phyloP scores from a whole-genome alignment of 352 stramenopile genomes.

The Phytophthora palmivora region DNA sequence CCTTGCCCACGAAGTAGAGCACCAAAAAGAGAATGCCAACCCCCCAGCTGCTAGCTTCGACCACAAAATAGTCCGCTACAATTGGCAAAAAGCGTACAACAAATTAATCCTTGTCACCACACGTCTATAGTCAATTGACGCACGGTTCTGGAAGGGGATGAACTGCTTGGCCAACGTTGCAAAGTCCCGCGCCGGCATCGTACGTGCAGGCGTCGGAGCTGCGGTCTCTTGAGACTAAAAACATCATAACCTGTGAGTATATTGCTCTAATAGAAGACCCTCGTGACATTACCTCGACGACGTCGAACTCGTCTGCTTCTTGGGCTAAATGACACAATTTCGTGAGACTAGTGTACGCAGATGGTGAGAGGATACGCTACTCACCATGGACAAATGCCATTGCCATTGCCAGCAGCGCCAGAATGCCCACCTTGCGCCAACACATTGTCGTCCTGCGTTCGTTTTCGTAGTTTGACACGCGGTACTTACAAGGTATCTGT shows the following conservation, averaged over 20 bases:
- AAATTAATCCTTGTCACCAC: background rate
- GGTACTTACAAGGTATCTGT: conserved; percentile 7
- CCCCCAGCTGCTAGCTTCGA: conserved; percentile 58
- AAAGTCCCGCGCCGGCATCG: conserved; percentile 29
- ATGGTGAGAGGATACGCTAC: background rate
- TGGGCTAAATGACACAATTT: conserved; percentile 28
- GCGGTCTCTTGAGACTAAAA: conserved; percentile 17
- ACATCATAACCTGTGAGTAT: background rate
- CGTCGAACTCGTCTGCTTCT: conserved; percentile 62
- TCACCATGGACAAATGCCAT: conserved; percentile 37
- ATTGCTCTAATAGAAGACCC: background rate
- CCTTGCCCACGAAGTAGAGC: conserved; percentile 71
- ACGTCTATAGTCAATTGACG: conserved; percentile 6
- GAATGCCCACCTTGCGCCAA: conserved; percentile 35
- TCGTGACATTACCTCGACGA: conserved; percentile 26
- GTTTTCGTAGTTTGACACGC: conserved; percentile 2
- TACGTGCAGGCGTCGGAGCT: conserved; percentile 6
- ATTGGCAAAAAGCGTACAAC: conserved; percentile 5
- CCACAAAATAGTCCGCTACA: conserved; percentile 55
- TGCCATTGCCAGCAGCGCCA: conserved; percentile 40
- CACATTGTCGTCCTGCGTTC: conserved; percentile 30
- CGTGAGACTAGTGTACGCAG: background rate
- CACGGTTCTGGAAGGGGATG: conserved; percentile 48
- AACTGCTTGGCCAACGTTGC: conserved; percentile 37
- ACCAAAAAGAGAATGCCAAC: conserved; percentile 59